Percentiles rank a stretch among this genome's conserved stretches.
These are phyloP conservation scores for Oryza meridionalis DNA, from an alignment of 176 grass and related monocot genomes.

Conservation along the genomic window DNA sequence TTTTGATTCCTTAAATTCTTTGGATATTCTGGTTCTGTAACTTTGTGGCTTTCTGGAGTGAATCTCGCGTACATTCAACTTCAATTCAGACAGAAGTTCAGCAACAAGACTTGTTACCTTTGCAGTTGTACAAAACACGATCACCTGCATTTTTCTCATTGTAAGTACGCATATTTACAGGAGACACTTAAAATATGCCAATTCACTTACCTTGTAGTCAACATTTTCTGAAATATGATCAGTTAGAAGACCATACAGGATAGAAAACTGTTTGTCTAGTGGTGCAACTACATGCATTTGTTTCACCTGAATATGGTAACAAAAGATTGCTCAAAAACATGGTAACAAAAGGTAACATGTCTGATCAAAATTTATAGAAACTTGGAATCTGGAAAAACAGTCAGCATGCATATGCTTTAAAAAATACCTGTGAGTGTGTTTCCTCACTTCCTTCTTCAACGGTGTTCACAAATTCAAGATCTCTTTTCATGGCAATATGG, in stretches of 20 bases:
- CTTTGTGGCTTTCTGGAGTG: constrained; percentile 93
- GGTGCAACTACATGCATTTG: constrained; percentile 92
- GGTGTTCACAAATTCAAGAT: constrained; percentile 91
- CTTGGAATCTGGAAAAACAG: neutral
- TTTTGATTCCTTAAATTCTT: constrained; percentile 98
- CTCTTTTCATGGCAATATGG: constrained; percentile 91
- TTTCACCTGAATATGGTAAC: constrained; percentile 75
- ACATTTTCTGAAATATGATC: constrained; percentile 91
- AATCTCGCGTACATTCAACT: constrained; percentile 90
- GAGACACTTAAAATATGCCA: constrained; percentile 13
- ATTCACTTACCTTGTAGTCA: constrained; percentile 82
- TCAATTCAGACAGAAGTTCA: constrained; percentile 78
- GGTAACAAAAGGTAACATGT: constrained; percentile 32
- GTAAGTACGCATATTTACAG: neutral
- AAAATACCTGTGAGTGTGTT: constrained; percentile 81
- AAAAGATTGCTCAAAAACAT: constrained; percentile 34
- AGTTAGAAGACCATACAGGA: constrained; percentile 77
- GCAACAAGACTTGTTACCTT: constrained; percentile 90
- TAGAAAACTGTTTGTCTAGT: constrained; percentile 86
- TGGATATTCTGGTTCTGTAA: constrained; percentile 95
- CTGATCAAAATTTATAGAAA: constrained; percentile 9
- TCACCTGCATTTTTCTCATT: constrained; percentile 66
- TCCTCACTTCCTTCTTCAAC: constrained; percentile 96
- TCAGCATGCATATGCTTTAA: no score
- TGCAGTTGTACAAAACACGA: constrained; percentile 97